Evolutionary conservation across 768 basidiomycete genomes (phyloP).

Genomic region (Crepidotus variabilis): DNA sequence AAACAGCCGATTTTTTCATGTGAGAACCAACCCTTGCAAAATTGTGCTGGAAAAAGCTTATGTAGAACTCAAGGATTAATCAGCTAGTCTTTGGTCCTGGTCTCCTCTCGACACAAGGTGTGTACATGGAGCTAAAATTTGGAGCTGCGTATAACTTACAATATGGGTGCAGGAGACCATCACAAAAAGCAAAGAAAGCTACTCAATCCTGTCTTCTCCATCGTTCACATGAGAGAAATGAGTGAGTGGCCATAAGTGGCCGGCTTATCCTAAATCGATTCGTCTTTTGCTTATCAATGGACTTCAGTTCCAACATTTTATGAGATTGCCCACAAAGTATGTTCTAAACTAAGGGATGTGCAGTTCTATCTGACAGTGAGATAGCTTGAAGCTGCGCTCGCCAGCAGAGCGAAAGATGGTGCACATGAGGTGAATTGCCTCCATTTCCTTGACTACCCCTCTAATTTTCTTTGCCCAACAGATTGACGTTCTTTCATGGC

Average conservation of each 20-base stretch:
- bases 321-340: conserved; percentile 24
- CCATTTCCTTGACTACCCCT: too few species aligned
- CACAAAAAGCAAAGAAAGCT: conserved; percentile 40
- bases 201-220: conserved; percentile 42
- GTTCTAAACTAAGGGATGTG: background rate
- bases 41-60: background rate
- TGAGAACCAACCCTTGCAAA: conserved; percentile 7
- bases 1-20: conserved; percentile 20
- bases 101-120: conserved; percentile 24
- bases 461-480: background rate
- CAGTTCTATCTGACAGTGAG: too few species aligned
- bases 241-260: conserved; percentile 15
- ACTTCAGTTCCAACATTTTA: conserved; percentile 30
- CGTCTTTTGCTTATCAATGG: background rate
- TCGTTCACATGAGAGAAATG: conserved; percentile 35
- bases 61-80: conserved; percentile 8
- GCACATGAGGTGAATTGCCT: too few species aligned
- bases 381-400: too few species aligned
- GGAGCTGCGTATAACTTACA: background rate
- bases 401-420: too few species aligned
- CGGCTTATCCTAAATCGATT: background rate
- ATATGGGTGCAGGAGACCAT: conserved; percentile 27
- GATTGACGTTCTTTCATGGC: conserved; percentile 26
- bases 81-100: conserved; percentile 23
- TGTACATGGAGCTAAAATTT: background rate